Base-by-base conservation (phyloP, 257 asterid genomes). In the Marsdenia floribunda region DNA sequence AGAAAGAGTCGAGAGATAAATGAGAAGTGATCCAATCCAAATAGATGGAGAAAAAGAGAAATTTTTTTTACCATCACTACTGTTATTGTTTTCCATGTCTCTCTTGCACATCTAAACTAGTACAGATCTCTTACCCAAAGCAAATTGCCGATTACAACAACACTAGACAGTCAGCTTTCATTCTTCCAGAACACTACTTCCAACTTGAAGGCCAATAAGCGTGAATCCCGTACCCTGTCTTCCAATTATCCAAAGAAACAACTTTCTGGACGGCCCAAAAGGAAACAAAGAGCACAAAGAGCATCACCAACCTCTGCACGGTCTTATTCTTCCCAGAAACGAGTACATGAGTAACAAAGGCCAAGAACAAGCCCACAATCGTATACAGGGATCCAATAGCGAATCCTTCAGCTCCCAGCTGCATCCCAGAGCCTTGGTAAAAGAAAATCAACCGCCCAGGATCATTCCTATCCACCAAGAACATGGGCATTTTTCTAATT, bases 361-460 rank as follows among this genome's bases (percentile, higher is more conserved):
- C 98, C 82, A 92, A 79, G 82, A 92, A 71, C 76, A 90, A 83
- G 22, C 99, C 99, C 22, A 95, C 98, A 22, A 89, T 66, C 19
- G 96, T 87, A 42, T 95, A 95, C 88, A 95, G 74, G 86, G 86
- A 89, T 6, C 99, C 99, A 42, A 95, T 77, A 0, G 92, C 69
- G 58, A 92, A 91, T 2, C 98, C 99, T 80, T 95, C 99, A 10
- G 93, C 92, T 59, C 98, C 99, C 74, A 95, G 79, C 78, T 95
- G 99, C 97, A 90, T 95, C 61, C 98, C 98, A 0, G 93, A 82
- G 0, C 97, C 97, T 79, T 92, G 91, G 80, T 95, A 90, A 75
- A 92, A 92, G 88, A 87, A 90, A 6, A 90, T 86, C 73, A 86
- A 61, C 82, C 86, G 88, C 21, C 70, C 49, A 0, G 99, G 98